phyloP scores from a whole-genome alignment of 2,329 filamentous ascomycete genomes.

The Calonectria naviculata region DNA sequence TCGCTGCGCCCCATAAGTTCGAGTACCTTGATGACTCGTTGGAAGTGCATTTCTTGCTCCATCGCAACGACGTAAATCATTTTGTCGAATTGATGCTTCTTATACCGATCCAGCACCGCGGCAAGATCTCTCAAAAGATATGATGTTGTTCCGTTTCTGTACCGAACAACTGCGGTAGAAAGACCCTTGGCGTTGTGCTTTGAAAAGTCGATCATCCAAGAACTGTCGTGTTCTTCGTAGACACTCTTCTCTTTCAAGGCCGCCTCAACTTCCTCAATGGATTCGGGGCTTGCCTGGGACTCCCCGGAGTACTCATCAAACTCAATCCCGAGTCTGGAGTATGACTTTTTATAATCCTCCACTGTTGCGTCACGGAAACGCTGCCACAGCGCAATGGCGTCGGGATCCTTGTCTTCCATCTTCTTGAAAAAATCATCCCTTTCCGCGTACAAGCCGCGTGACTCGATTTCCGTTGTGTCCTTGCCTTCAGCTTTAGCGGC shows the following conservation, averaged over 20 bases:
- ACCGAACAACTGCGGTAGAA: constrained; percentile 74
- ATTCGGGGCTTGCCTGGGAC: constrained; percentile 63
- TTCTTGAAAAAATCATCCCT: constrained; percentile 68
- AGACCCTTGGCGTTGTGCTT: constrained; percentile 80
- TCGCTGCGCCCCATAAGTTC: constrained; percentile 49
- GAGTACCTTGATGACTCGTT: constrained; percentile 73
- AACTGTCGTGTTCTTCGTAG: constrained; percentile 73
- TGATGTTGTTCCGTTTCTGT: constrained; percentile 55
- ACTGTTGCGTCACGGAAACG: constrained; percentile 66
- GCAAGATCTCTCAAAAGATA: constrained; percentile 79
- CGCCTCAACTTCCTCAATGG: constrained; percentile 69
- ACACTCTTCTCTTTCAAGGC: constrained; percentile 69
- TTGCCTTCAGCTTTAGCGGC: constrained; percentile 54
- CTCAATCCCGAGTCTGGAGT: constrained; percentile 64
- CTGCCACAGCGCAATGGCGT: constrained; percentile 64
- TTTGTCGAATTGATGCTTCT: constrained; percentile 74
- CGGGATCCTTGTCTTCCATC: constrained; percentile 67
- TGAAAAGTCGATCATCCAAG: constrained; percentile 75
- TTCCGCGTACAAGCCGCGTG: constrained; percentile 54
- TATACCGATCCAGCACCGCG: constrained; percentile 71
- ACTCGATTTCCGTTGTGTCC: constrained; percentile 50
- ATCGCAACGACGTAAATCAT: constrained; percentile 84
- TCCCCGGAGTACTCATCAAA: constrained; percentile 75
- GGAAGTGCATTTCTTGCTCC: constrained; percentile 78
- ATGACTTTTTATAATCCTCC: constrained; percentile 63